Conservation (phyloP, 2,329 filamentous ascomycete genomes). For the Pseudogymnoascus sp. region DNA sequence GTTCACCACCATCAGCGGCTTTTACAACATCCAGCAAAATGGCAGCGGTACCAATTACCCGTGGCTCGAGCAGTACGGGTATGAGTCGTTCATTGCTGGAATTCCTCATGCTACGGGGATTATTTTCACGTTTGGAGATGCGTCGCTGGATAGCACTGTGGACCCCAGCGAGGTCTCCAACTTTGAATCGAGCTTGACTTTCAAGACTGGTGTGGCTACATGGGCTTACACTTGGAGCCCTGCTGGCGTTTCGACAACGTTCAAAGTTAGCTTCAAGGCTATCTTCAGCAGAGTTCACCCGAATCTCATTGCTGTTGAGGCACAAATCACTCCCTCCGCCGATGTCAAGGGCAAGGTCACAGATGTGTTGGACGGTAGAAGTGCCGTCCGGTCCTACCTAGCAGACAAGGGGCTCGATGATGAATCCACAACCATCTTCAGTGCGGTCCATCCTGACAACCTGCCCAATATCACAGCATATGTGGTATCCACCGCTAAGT, state of each 20-base stretch:
- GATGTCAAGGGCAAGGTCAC: constrained; percentile 50
- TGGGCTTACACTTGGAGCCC: constrained; percentile 64
- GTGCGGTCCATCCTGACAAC: constrained; percentile 55
- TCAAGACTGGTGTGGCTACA: constrained; percentile 52
- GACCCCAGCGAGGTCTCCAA: constrained; percentile 48
- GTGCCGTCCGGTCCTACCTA: constrained; percentile 56
- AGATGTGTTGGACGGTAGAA: constrained; percentile 60
- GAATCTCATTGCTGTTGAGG: constrained; percentile 39
- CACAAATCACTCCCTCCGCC: constrained; percentile 47
- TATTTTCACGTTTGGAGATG: constrained; percentile 46
- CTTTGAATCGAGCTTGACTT: constrained; percentile 54
- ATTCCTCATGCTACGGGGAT: constrained; percentile 61
- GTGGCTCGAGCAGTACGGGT: constrained; percentile 62
- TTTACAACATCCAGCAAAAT: constrained; percentile 52
- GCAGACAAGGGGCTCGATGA: constrained; percentile 47
- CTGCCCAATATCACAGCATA: constrained; percentile 56
- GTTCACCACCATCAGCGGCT: constrained; percentile 60
- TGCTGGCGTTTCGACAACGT: constrained; percentile 34
- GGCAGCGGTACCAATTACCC: constrained; percentile 56
- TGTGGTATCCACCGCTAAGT: constrained; percentile 41
- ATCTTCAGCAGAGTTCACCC: constrained; percentile 40
- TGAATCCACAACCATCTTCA: constrained; percentile 48
- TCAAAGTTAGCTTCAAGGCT: constrained; percentile 52
- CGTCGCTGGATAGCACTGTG: constrained; percentile 53
- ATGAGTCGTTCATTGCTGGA: constrained; percentile 62